Base-by-base conservation (phyloP, 1,284 basidiomycete species). In the Boletus mariae region DNA sequence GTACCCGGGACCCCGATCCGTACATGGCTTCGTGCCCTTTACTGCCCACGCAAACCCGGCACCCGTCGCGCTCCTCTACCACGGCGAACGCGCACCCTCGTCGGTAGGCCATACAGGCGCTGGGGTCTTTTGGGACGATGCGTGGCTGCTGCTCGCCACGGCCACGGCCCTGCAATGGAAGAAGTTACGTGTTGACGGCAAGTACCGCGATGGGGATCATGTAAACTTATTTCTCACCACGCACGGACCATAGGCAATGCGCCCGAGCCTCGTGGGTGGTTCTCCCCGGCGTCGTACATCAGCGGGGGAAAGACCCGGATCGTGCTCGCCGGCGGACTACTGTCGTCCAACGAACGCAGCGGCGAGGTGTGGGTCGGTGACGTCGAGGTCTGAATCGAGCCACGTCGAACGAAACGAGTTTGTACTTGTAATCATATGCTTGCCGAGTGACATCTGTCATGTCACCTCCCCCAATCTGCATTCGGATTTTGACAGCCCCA, bases 1-100 rank as follows among this genome's bases (percentile, higher is more conserved):
- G 7, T 59, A 49, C 26, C 66, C 67, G 0, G 67, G 54, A 0
- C 26, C 67, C 1, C 57, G 64, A 2, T 66, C 66, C 7, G 65
- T 66, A 9, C 64, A 65, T 45, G 64, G 62, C 3, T 52, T 68
- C 35, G 53, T 68, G 5, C 60, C 65, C 5, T 63, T 66, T 35
- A 6, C 4, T 26, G 45, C 45, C 23, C 25, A 41, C 53, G 7
- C 32, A 34, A 5, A 31, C 25, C 0, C 28, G 25, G 41, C 32
- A 31, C 28, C 63, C 61, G 0, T 64, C 3, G 63, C 65, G 10
- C 49, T 64, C 10, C 34, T 64, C 5, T 49, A 64, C 28, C 38
- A 64, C 11, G 63, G 66, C 2, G 64, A 64, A 35, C 45, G 42
- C 12, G 51, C 44, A 5, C 53, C 66, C 0, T 61, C 66, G 4